Percentiles rank a stretch among this genome's conserved stretches.
phyloP scores from a whole-genome alignment of 2,329 filamentous ascomycete genomes.

The Beauveria pseudobassiana region DNA sequence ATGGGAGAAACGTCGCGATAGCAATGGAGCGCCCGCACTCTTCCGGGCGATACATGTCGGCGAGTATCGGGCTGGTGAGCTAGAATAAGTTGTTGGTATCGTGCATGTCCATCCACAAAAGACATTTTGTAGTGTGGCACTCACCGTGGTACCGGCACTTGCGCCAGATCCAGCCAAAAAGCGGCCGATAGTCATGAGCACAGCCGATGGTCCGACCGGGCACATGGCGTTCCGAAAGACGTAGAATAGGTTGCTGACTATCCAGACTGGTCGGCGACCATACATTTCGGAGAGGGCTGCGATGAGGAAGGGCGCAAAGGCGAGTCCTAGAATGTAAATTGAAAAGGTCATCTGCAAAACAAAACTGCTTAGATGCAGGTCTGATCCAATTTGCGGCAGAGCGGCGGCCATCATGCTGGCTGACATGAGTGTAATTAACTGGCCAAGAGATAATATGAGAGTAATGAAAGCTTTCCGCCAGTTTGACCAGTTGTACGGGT shows the following conservation, averaged over 20 bases:
- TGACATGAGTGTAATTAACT: slow-evolving; percentile 28
- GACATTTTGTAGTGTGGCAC: background rate
- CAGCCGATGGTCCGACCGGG: slow-evolving; percentile 22
- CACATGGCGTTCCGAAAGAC: slow-evolving; percentile 30
- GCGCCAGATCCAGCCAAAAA: slow-evolving; percentile 20
- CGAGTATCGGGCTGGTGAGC: slow-evolving; percentile 27
- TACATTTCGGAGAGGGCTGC: slow-evolving; percentile 27
- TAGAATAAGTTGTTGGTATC: slow-evolving; percentile 9
- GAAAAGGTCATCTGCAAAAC: slow-evolving; percentile 25
- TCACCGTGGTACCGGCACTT: slow-evolving; percentile 22
- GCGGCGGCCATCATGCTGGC: slow-evolving; percentile 29
- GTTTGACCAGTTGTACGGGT: slow-evolving; percentile 57
- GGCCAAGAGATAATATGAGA: slow-evolving; percentile 24
- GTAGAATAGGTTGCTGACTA: slow-evolving; percentile 25
- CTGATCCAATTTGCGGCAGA: slow-evolving; percentile 23
- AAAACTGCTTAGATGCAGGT: slow-evolving; percentile 20
- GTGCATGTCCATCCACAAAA: background rate
- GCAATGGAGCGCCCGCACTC: slow-evolving; percentile 29
- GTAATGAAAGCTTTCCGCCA: slow-evolving; percentile 17
- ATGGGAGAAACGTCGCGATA: slow-evolving; percentile 21
- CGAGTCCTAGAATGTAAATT: slow-evolving; percentile 28
- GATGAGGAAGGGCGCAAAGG: slow-evolving; percentile 25
- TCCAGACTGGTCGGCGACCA: slow-evolving; percentile 27
- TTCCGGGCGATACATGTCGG: slow-evolving; percentile 27
- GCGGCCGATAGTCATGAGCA: slow-evolving; percentile 24